Percentiles rank a stretch among this genome's conserved stretches.
Evolutionary conservation across 2,329 filamentous ascomycete genomes (phyloP).

Genomic region (Dothistroma septosporum): DNA sequence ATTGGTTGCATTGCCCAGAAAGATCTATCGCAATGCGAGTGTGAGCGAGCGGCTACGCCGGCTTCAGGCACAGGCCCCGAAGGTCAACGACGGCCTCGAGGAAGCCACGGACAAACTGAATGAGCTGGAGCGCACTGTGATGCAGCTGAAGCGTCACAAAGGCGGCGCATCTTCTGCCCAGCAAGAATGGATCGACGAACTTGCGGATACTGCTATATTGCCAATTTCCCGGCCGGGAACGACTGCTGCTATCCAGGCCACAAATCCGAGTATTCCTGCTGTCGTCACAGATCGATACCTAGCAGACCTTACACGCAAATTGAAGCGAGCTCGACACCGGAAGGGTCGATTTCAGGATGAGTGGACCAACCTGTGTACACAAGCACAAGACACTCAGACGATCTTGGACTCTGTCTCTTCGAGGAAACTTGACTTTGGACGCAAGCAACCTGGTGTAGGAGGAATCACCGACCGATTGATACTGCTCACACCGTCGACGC

Average conservation of each 20-base stretch:
- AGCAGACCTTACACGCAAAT: constrained; percentile 77
- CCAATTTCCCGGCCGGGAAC: constrained; percentile 54
- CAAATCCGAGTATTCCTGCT: constrained; percentile 51
- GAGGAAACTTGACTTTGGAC: constrained; percentile 71
- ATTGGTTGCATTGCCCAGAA: constrained; percentile 81
- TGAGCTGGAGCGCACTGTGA: constrained; percentile 70
- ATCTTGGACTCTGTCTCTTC: constrained; percentile 81
- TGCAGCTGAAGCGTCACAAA: constrained; percentile 75
- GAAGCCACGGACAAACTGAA: constrained; percentile 77
- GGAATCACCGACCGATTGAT: constrained; percentile 51
- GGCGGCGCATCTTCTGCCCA: constrained; percentile 70
- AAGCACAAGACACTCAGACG: constrained; percentile 70
- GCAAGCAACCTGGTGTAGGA: constrained; percentile 22
- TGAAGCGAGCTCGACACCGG: constrained; percentile 77
- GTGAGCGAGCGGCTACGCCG: constrained; percentile 69
- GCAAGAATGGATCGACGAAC: constrained; percentile 92
- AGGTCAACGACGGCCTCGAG: constrained; percentile 78
- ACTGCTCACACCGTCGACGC: constrained; percentile 72
- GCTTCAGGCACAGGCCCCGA: constrained; percentile 74
- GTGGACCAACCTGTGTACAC: constrained; percentile 74
- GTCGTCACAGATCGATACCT: constrained; percentile 92
- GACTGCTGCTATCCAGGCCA: constrained; percentile 35
- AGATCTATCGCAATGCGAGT: constrained; percentile 73
- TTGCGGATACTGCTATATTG: constrained; percentile 70
- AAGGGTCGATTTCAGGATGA: constrained; percentile 78